These are phyloP conservation scores for Dryadomyces sulphureus DNA, from an alignment of 2,329 filamentous ascomycete species.

Conservation along the genomic window DNA sequence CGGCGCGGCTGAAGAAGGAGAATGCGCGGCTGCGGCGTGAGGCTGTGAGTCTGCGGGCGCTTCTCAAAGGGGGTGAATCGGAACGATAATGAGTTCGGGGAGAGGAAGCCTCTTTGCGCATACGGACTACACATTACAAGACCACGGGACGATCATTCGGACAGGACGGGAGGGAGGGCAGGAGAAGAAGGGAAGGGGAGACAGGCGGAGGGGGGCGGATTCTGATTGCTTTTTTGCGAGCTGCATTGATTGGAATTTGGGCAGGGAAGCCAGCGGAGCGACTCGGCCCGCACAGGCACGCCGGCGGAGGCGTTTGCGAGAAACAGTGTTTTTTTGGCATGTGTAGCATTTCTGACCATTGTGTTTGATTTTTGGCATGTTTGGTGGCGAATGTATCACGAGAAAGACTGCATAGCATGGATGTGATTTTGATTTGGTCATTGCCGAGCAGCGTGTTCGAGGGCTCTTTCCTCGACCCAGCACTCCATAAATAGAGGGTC, in stretches of 20 bases:
- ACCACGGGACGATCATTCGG: neutral
- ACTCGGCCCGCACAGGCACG: neutral
- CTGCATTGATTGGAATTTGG: neutral
- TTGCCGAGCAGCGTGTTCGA: neutral
- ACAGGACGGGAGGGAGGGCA: neutral
- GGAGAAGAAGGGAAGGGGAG: too few relatives aligned
- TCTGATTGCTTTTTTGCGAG: too few relatives aligned
- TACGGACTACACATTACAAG: neutral
- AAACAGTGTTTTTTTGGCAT: neutral
- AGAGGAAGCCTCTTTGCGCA: too few relatives aligned
- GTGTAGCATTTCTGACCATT: neutral
- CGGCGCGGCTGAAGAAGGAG: conserved; percentile 65
- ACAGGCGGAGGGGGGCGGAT: neutral
- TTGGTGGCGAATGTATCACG: neutral
- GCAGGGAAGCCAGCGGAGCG: neutral
- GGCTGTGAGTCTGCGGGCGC: conserved; percentile 52
- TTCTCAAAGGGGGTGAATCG: conserved; percentile 28
- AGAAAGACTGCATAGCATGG: neutral
- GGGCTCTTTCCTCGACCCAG: conserved; percentile 44
- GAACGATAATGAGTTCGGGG: neutral
- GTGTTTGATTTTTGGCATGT: neutral
- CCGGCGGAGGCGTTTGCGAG: neutral
- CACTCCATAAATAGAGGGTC: conserved; percentile 51
- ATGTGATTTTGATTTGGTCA: neutral
- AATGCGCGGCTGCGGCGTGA: conserved; percentile 73